Percentiles rank a stretch among this genome's conserved stretches.
Evolutionary conservation across 768 basidiomycete genomes (phyloP).

Genomic region (Collybia nuda): DNA sequence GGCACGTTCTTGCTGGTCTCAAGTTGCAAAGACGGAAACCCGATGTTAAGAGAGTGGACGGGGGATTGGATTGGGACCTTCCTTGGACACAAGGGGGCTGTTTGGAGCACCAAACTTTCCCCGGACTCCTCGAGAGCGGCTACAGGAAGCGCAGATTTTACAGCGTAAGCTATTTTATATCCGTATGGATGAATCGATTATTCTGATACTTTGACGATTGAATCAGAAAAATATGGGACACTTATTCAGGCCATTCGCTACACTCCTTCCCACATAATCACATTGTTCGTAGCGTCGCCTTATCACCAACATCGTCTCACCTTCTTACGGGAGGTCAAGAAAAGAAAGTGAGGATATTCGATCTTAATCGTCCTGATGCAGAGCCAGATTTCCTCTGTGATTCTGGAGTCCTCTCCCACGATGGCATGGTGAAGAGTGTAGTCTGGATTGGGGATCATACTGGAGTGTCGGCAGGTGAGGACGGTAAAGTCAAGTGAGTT

Average conservation of each 20-base stretch:
- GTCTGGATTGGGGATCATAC: slow-evolving; percentile 90
- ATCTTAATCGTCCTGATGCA: slow-evolving; percentile 82
- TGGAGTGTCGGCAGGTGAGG: slow-evolving; percentile 90
- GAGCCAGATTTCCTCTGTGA: slow-evolving; percentile 81
- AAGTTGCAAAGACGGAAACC: slow-evolving; percentile 98
- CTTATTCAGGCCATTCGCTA: slow-evolving; percentile 80
- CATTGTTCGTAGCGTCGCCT: slow-evolving; percentile 93
- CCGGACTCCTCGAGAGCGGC: slow-evolving; percentile 83
- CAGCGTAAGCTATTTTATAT: slow-evolving; percentile 67
- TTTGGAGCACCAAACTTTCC: slow-evolving; percentile 94
- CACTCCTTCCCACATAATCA: slow-evolving; percentile 99
- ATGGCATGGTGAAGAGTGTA: slow-evolving; percentile 89
- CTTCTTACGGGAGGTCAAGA: slow-evolving; percentile 94
- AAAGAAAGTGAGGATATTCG: slow-evolving; percentile 95
- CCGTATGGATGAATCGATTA: slow-evolving; percentile 5
- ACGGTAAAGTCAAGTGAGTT: slow-evolving; percentile 82
- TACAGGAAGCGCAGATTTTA: slow-evolving; percentile 95
- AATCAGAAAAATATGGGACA: slow-evolving; percentile 92
- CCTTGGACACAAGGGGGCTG: slow-evolving; percentile 89
- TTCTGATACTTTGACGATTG: slow-evolving; percentile 11
- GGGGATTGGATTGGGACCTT: slow-evolving; percentile 99
- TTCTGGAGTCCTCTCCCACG: slow-evolving; percentile 65
- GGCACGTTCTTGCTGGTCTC: slow-evolving; percentile 88
- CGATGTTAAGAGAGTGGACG: slow-evolving; percentile 95
- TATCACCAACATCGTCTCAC: slow-evolving; percentile 68